These are phyloP conservation scores for Dactylorhiza incarnata DNA, from an alignment of 106 monocot genomes.

Conservation along the genomic window DNA sequence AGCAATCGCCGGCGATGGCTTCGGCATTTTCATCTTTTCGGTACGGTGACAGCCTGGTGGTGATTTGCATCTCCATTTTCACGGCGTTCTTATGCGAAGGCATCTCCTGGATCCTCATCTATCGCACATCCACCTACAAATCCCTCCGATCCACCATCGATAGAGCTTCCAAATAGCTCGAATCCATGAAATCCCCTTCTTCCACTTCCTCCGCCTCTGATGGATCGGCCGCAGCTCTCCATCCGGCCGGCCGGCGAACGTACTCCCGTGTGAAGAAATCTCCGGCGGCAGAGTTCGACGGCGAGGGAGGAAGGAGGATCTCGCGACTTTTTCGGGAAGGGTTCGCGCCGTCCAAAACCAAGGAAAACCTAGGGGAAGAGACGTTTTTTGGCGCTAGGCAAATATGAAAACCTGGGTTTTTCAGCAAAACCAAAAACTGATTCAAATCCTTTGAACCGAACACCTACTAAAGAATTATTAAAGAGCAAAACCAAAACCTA, in stretches of 20 bases:
- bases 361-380: no score
- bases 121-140: constrained; percentile 89
- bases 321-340: no score
- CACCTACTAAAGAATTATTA: no score
- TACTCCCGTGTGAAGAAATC: constrained; percentile 68
- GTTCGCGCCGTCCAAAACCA: no score
- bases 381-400: no score
- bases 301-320: no score
- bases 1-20: constrained; percentile 21
- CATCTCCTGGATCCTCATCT: constrained; percentile 98
- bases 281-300: no score
- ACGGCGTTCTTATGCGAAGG: constrained; percentile 88
- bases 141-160: constrained; percentile 91
- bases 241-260: constrained; percentile 3
- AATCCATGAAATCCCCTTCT: constrained; percentile 59
- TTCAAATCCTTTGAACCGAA: no score
- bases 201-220: constrained; percentile 9
- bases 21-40: constrained; percentile 23
- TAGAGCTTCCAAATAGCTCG: constrained; percentile 80
- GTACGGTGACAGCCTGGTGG: constrained; percentile 65
- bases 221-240: neutral
- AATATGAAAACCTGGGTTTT: no score
- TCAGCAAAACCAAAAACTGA: no score
- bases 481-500: no score
- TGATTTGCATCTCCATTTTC: constrained; percentile 61